These are phyloP conservation scores for Pestalotiopsis sp. DNA, from an alignment of 2,329 filamentous ascomycete genomes.

Conservation along the genomic window DNA sequence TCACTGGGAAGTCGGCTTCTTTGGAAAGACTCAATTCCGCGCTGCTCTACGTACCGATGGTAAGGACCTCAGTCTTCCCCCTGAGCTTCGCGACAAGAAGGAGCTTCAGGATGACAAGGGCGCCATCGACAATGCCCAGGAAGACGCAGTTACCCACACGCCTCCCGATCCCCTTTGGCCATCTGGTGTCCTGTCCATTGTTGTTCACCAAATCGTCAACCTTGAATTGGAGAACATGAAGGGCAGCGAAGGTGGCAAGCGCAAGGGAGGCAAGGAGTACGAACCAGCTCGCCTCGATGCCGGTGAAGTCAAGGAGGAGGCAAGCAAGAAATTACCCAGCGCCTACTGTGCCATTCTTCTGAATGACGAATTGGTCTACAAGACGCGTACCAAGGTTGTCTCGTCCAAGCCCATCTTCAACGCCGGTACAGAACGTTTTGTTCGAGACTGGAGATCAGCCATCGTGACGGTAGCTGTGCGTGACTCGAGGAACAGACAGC, in stretches of 20 bases:
- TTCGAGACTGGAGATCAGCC: slow-evolving; percentile 88
- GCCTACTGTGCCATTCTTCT: slow-evolving; percentile 91
- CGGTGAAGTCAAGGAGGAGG: slow-evolving; percentile 85
- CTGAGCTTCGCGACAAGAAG: slow-evolving; percentile 71
- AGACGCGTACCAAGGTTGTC: slow-evolving; percentile 91
- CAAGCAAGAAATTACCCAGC: slow-evolving; percentile 77
- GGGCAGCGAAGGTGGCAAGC: slow-evolving; percentile 73
- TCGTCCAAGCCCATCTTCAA: slow-evolving; percentile 97
- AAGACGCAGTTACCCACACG: slow-evolving; percentile 86
- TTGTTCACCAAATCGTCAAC: slow-evolving; percentile 94
- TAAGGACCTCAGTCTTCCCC: slow-evolving; percentile 76
- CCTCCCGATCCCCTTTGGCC: slow-evolving; percentile 97
- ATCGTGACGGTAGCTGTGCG: slow-evolving; percentile 88
- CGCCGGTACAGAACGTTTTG: slow-evolving; percentile 88
- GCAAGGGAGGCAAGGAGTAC: slow-evolving; percentile 78
- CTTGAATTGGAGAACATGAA: slow-evolving; percentile 91
- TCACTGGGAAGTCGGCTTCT: slow-evolving; percentile 96
- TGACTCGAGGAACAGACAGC: slow-evolving; percentile 85
- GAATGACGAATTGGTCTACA: slow-evolving; percentile 89
- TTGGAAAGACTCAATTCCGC: slow-evolving; percentile 87
- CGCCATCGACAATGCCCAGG: slow-evolving; percentile 68
- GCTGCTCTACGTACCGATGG: slow-evolving; percentile 84
- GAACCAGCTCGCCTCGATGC: slow-evolving; percentile 78
- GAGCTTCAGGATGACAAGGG: slow-evolving; percentile 90
- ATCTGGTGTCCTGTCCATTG: slow-evolving; percentile 81